A percentile compares a stretch with the other conserved stretches of the same genome.
These are phyloP conservation scores for Gossypium longicalyx DNA, from an alignment of 345 rosid genomes.

Conservation along the genomic window DNA sequence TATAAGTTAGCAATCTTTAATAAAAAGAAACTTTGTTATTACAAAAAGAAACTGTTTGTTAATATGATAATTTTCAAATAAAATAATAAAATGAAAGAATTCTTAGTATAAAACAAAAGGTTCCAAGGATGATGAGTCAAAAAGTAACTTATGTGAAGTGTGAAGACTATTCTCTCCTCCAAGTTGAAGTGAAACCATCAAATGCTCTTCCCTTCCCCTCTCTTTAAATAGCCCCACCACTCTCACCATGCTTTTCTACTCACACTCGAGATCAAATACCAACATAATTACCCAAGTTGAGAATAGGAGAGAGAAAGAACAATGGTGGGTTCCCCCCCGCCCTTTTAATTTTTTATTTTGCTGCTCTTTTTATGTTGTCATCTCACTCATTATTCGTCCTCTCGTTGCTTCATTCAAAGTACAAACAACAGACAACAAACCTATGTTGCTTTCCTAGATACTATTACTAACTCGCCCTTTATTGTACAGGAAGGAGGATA, in stretches of 20 bases:
- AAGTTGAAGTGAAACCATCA: constrained; percentile 29
- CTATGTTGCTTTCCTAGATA: background rate
- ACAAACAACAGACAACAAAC: background rate
- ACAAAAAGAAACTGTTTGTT: no score
- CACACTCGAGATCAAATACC: constrained; percentile 26
- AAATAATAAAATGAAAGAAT: background rate
- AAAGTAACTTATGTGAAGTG: constrained; percentile 42
- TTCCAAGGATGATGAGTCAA: constrained; percentile 1
- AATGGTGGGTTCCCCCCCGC: constrained; percentile 51
- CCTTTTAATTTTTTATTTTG: constrained; percentile 2
- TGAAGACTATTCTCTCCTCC: constrained; percentile 36
- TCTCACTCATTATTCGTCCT: background rate
- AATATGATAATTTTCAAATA: background rate
- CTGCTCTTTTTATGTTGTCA: background rate
- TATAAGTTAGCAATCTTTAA: background rate
- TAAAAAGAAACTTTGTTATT: background rate
- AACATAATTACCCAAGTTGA: background rate
- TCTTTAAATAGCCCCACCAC: constrained; percentile 41
- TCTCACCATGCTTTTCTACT: constrained; percentile 27
- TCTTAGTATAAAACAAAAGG: background rate
- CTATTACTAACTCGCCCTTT: background rate
- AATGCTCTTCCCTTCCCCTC: constrained; percentile 2
- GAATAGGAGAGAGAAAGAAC: constrained; percentile 2
- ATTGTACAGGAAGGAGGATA: constrained; percentile 46
- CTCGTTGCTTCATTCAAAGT: background rate